A percentile compares a stretch with the other conserved stretches of the same genome.
phyloP scores from a whole-genome alignment of 2,329 filamentous ascomycete species.

The Paecilomyces formosus region DNA sequence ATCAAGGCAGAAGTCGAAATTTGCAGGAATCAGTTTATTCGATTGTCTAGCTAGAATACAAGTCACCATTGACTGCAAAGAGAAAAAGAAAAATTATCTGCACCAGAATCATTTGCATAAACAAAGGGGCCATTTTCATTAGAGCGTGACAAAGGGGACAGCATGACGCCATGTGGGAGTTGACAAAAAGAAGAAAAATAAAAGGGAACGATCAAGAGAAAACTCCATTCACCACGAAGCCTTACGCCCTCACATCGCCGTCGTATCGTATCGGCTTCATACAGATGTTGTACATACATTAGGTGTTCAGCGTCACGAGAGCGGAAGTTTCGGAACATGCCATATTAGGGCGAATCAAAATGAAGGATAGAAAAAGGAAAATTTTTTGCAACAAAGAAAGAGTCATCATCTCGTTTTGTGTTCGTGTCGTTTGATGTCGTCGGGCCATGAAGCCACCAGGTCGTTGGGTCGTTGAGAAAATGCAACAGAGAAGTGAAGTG shows the following conservation, averaged over 20 bases:
- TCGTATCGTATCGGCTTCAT: background rate
- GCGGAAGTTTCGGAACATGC: background rate
- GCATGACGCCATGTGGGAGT: background rate
- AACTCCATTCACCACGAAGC: background rate
- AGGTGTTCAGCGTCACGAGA: background rate
- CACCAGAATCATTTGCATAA: background rate
- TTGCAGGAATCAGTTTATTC: background rate
- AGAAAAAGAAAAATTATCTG: background rate
- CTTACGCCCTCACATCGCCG: background rate
- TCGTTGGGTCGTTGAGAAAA: background rate
- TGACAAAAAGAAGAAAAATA: background rate
- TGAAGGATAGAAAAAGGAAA: background rate
- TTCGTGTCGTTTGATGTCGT: constrained; percentile 1
- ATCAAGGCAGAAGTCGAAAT: background rate
- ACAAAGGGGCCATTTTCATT: background rate
- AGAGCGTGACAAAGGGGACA: background rate
- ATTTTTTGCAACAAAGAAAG: background rate
- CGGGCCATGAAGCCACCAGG: background rate
- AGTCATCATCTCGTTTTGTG: background rate
- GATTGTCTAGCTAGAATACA: background rate
- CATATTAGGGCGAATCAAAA: background rate
- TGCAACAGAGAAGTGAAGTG: background rate
- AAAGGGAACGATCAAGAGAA: background rate
- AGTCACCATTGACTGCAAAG: background rate
- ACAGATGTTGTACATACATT: background rate